Base-by-base conservation (phyloP, 1,284 basidiomycete species). In the Tausonia pullulans region DNA sequence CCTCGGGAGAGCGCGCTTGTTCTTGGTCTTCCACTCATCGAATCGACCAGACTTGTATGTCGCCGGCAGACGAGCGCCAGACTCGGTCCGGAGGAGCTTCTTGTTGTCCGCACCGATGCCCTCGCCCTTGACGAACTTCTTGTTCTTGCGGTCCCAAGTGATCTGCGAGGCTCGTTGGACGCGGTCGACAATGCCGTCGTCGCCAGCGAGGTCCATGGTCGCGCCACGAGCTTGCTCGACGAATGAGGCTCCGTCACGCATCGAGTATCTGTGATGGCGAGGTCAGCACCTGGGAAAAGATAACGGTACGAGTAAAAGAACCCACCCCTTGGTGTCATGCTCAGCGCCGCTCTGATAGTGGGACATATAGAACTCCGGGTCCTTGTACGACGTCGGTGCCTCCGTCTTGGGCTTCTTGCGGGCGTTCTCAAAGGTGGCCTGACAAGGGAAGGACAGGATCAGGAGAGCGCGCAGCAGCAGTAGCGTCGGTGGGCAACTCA, bases 131-230 rank as follows among this genome's bases (percentile, higher is more conserved):
- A 96, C 80, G 70, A 98, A 98, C 72, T 89, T 92, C 75, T 97
- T 97, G 78, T 92, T 95, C 79, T 95, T 97, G 71, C 89, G 87
- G 76, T 98, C 94, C 96, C 96, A 99, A 45, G 79, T 84, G 66
- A 87, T 73, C 67, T 81, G 81, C 68, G 80, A 80, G 56, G 86
- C 83, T 57, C 83, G 85, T 64, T 86, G 85, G 65, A 85, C 84
- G 65, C 83, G 81, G 11, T 83, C 80, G 44, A 81, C 81, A 14
- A 77, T 76, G 52, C 81, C 84, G 68, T 93, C 89, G 70, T 98
- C 95, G 10, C 84, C 86, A 2, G 84, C 81, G 13, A 99, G 80
- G 73, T 97, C 93, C 68, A 97, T 90, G 0, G 88, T 82, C 3
- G 85, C 86, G 5, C 82, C 81, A 3, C 83, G 82, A 0, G 92